Conservation (phyloP, 1,139 yeast genomes). For the Debaryomyces subglobosus region DNA sequence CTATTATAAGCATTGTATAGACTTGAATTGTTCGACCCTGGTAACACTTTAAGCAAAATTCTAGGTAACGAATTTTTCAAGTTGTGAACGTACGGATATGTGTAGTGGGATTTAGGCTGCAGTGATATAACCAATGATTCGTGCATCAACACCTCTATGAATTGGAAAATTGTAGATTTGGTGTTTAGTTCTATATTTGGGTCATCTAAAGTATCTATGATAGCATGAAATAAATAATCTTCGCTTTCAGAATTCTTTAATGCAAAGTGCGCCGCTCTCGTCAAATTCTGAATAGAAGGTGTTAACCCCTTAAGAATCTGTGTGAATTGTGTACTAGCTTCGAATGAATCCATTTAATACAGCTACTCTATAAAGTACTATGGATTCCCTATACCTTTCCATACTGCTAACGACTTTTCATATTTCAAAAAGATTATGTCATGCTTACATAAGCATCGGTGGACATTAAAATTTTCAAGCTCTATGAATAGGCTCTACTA, state of each 20-base stretch:
- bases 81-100: constrained; percentile 51
- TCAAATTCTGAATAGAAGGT: constrained; percentile 62
- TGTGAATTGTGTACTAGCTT: constrained; percentile 69
- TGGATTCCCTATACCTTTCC: not conserved
- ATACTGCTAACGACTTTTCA: not conserved
- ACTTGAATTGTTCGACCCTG: constrained; percentile 52
- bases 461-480: constrained; percentile 8
- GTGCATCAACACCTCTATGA: constrained; percentile 60
- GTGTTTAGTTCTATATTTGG: constrained; percentile 54
- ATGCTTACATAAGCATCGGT: constrained; percentile 5
- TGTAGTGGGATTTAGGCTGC: constrained; percentile 33
- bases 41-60: constrained; percentile 55
- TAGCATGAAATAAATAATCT: constrained; percentile 73
- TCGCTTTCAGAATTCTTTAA: constrained; percentile 60
- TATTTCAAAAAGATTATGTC: not conserved
- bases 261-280: constrained; percentile 62
- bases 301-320: constrained; percentile 62
- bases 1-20: constrained; percentile 46
- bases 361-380: not conserved
- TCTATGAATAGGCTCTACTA: not conserved
- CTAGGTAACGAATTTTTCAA: constrained; percentile 45
- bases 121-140: constrained; percentile 38
- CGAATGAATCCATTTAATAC: constrained; percentile 73
- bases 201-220: constrained; percentile 66
- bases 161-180: constrained; percentile 68